Evolutionary conservation across 2,329 filamentous ascomycete genomes (phyloP).

Genomic region (Ambrosiella beaveri): DNA sequence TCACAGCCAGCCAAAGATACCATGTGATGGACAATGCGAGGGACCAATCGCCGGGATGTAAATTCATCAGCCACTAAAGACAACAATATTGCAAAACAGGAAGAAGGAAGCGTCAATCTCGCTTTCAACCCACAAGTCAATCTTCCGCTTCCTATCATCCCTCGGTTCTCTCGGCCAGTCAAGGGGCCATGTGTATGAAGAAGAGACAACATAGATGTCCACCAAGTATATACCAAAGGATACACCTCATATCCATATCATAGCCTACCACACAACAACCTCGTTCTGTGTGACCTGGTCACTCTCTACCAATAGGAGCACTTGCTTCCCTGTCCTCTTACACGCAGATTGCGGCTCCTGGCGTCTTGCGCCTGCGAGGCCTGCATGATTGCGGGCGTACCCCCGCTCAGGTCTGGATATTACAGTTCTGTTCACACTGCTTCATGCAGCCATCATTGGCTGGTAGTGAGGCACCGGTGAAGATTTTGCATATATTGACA

Average conservation of each 20-base stretch:
- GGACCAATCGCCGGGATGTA: not conserved
- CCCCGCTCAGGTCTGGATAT: not conserved
- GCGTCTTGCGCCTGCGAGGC: slow-evolving; percentile 1
- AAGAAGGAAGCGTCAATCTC: not conserved
- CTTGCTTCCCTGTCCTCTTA: not conserved
- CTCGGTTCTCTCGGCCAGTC: not conserved
- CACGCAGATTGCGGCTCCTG: slow-evolving; percentile 4
- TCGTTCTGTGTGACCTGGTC: not conserved
- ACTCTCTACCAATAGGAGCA: not conserved
- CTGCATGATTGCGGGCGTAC: slow-evolving; percentile 6
- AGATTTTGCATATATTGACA: too few species aligned
- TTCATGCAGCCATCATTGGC: too few species aligned
- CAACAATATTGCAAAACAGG: not conserved
- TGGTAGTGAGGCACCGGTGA: too few species aligned
- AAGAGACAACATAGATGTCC: not conserved
- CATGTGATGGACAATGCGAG: not conserved
- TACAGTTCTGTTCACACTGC: not conserved
- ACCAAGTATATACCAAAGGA: not conserved
- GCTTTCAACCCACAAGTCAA: not conserved
- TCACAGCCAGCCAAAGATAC: not conserved
- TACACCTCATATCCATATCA: not conserved
- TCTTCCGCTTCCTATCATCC: not conserved
- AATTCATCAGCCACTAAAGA: not conserved
- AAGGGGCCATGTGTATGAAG: not conserved
- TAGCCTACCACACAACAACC: not conserved